A percentile compares a stretch with the other conserved stretches of the same genome.
Conservation (phyloP, 441 rosid genomes). For the Pelargonium citronellum region DNA sequence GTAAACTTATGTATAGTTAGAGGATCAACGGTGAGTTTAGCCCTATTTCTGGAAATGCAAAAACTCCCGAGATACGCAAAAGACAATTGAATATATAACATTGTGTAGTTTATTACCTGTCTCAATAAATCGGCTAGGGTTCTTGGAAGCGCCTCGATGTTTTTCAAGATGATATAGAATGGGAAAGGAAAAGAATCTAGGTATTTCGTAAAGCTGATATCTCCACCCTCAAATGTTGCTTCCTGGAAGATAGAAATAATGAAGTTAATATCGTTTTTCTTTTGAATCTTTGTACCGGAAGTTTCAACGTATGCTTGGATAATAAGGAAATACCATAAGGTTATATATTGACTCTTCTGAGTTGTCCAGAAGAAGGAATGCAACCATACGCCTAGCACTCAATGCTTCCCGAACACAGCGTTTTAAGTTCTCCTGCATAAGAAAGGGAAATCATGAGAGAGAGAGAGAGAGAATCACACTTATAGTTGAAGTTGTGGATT, state of each 20-base stretch:
- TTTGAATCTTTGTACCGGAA: not conserved
- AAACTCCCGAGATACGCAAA: too few relatives aligned
- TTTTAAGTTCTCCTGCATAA: slow-evolving; percentile 56
- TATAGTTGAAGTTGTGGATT: too few relatives aligned
- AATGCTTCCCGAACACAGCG: slow-evolving; percentile 68
- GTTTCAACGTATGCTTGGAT: too few relatives aligned
- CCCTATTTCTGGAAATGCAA: too few relatives aligned
- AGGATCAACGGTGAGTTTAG: too few relatives aligned
- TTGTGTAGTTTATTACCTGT: slow-evolving; percentile 55
- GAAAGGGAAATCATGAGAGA: not conserved
- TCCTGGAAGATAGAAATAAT: not conserved
- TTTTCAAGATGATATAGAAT: slow-evolving; percentile 67
- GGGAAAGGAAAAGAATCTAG: slow-evolving; percentile 96
- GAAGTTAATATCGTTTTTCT: not conserved
- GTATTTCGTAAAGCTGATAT: slow-evolving; percentile 44
- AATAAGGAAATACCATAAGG: slow-evolving; percentile 40
- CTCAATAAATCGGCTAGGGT: slow-evolving; percentile 81
- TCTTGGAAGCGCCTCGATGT: slow-evolving; percentile 79
- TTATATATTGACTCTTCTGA: slow-evolving; percentile 66
- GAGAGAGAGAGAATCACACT: not conserved
- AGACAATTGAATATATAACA: not conserved
- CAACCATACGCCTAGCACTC: slow-evolving; percentile 85
- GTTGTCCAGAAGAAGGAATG: slow-evolving; percentile 78
- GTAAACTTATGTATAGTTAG: too few relatives aligned
- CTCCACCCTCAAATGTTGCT: slow-evolving; percentile 32